Conservation (phyloP, 2,329 filamentous ascomycete species). For the Celoporthe dispersa region DNA sequence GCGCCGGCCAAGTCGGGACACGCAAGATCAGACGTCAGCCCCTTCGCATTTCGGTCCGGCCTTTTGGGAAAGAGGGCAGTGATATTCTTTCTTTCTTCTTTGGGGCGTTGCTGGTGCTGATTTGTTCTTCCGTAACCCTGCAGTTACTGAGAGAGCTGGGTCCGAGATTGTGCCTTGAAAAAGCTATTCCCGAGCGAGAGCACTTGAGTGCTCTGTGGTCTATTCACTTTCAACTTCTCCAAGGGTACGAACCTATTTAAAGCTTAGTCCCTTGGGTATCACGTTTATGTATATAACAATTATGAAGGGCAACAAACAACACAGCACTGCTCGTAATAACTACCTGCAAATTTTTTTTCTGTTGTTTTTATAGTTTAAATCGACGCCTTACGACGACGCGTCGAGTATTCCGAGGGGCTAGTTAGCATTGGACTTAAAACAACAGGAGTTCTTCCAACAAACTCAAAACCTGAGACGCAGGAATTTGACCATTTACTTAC, state of each 20-base stretch:
- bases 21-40: neutral
- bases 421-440: neutral
- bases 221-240: neutral
- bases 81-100: neutral
- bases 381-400: neutral
- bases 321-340: neutral
- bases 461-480: constrained; percentile 3
- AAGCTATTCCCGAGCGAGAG: neutral
- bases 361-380: neutral
- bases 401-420: neutral
- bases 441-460: neutral
- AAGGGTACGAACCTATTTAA: neutral
- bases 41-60: too few species aligned
- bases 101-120: neutral
- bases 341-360: neutral
- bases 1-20: neutral
- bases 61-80: neutral
- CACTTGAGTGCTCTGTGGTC: neutral
- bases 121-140: neutral
- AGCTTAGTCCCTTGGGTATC: neutral
- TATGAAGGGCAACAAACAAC: neutral
- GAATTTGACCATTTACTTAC: neutral
- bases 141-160: neutral
- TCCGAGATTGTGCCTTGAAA: neutral
- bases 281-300: neutral